Conservation (phyloP, 1,139 yeast genomes). For the Sugiyamaella sp. region DNA sequence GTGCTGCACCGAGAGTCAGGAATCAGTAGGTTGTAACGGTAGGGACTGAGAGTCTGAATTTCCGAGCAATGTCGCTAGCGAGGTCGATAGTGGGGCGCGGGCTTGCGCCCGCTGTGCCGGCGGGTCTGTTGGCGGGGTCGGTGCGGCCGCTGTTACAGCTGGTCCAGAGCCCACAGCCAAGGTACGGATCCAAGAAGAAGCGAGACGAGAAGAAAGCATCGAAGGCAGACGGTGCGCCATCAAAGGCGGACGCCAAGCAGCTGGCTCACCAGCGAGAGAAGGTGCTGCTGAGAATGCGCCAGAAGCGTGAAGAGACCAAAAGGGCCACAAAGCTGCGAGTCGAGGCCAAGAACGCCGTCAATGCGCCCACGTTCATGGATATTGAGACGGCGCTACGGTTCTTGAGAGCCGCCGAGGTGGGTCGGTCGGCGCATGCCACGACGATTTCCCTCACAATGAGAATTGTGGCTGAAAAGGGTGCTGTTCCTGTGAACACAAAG, state of each 20-base stretch:
- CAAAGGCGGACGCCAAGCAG: conserved; percentile 41
- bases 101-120: background rate
- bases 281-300: conserved; percentile 33
- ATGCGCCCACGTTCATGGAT: conserved; percentile 65
- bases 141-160: conserved; percentile 8
- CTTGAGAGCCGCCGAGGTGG: conserved; percentile 87
- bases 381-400: conserved; percentile 74
- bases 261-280: conserved; percentile 40
- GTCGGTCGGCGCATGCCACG: conserved; percentile 68
- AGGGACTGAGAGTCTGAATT: too few relatives aligned
- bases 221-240: conserved; percentile 28
- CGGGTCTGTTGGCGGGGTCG: background rate
- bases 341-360: conserved; percentile 32
- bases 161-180: conserved; percentile 8
- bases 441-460: conserved; percentile 68
- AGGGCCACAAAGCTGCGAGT: conserved; percentile 30
- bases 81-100: conserved; percentile 6
- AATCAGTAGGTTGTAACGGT: too few relatives aligned
- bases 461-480: conserved; percentile 79
- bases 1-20: too few relatives aligned
- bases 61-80: conserved; percentile 4
- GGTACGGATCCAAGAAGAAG: conserved; percentile 34
- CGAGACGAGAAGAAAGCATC: conserved; percentile 23
- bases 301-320: conserved; percentile 34
- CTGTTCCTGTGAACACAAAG: conserved; percentile 73